Conservation (phyloP, 208 protist genomes). For the Leishmania guyanensis region DNA sequence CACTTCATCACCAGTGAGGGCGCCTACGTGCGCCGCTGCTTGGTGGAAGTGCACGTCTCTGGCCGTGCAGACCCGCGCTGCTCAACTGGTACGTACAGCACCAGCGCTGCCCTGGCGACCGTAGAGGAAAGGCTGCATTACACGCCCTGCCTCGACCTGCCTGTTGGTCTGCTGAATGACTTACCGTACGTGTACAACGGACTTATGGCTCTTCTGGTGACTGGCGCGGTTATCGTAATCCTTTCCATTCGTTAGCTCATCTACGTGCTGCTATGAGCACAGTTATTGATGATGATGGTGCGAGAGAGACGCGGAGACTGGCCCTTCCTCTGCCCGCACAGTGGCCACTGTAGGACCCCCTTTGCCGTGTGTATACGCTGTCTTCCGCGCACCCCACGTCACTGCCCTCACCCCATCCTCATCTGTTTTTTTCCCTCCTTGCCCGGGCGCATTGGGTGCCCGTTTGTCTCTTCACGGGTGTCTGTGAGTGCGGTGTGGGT, state of each 20-base stretch:
- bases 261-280: not conserved
- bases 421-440: not conserved
- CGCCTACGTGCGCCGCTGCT: conserved; percentile 55
- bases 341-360: not conserved
- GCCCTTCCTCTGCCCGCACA: not conserved
- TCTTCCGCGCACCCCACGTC: not conserved
- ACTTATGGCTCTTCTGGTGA: conserved; percentile 56
- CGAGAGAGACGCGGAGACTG: not conserved
- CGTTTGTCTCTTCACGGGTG: not conserved
- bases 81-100: conserved; percentile 2
- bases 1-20: conserved; percentile 45
- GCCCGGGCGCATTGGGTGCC: not conserved
- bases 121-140: not conserved
- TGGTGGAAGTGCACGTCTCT: conserved; percentile 34
- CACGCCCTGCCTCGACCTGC: conserved; percentile 48
- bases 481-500: not conserved
- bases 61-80: conserved; percentile 25
- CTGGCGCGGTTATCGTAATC: conserved; percentile 50
- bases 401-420: not conserved
- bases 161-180: conserved; percentile 57
- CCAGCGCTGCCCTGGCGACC: conserved; percentile 1
- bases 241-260: conserved; percentile 19
- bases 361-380: not conserved
- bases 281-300: not conserved
- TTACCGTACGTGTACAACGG: conserved; percentile 60